phyloP scores from a whole-genome alignment of 2,329 filamentous ascomycete species.

The Diplocarpon mali region DNA sequence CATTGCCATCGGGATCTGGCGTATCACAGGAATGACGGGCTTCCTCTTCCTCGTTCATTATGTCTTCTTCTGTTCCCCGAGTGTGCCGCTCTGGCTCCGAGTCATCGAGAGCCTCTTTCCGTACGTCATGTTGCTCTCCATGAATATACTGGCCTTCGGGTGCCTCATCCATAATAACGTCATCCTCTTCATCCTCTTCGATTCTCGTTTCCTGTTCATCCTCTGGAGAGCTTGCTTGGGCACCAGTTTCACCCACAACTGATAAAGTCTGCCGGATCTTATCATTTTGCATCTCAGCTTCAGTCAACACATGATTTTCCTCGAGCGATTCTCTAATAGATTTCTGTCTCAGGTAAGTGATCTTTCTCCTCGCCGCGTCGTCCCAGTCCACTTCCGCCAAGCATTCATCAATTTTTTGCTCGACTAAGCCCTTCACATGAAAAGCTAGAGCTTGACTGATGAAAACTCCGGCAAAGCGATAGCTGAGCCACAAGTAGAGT shows the following conservation, averaged over 20 bases:
- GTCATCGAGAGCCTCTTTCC: not conserved
- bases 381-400: constrained; percentile 9
- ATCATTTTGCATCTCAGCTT: not conserved
- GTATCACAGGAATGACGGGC: not conserved
- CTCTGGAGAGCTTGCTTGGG: not conserved
- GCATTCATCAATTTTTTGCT: constrained; percentile 51
- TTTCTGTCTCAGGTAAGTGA: constrained; percentile 1
- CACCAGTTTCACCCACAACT: not conserved
- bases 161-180: not conserved
- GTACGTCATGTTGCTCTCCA: too few species aligned
- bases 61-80: not conserved
- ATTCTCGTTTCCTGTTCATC: not conserved
- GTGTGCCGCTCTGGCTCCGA: not conserved
- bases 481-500: constrained; percentile 87
- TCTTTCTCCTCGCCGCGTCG: constrained; percentile 4
- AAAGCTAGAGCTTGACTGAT: constrained; percentile 63
- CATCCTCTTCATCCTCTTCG: not conserved
- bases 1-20: constrained; percentile 2
- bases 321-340: not conserved
- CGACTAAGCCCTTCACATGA: constrained; percentile 67
- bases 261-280: not conserved
- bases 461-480: constrained; percentile 75
- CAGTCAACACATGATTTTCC: not conserved
- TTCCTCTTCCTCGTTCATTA: not conserved
- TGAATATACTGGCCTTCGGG: not conserved